Evolutionary conservation across 192 early-diverging fungal genomes (phyloP), one percentile per base, ranked within the genome.

Genomic region (Jimgerdemannia flammicorona): DNA sequence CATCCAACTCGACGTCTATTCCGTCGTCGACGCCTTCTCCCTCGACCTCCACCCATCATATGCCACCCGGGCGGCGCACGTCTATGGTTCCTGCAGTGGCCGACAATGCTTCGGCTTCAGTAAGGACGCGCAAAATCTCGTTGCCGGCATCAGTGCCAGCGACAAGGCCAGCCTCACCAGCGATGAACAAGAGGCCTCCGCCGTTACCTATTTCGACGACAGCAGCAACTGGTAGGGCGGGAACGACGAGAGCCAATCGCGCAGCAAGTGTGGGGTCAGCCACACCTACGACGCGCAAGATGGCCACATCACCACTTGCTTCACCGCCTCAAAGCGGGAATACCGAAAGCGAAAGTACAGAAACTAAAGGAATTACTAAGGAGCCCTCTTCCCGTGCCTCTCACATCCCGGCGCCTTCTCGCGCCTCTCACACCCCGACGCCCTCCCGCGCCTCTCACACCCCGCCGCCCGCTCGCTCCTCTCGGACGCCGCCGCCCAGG

Each of bases 131-230:
- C 67, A 67, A 59, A 19, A 42, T 11, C 42, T 11, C 74, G 74
- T 29, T 70, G 68, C 69, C 68, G 20, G 40, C 74, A 70, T 63
- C 54, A 70, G n/a, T 49, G 68, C 40, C 68, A 75, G 69, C 69
- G 65, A 19, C 74, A 64, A 40, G 59, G 43, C 40, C 74, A 63
- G 43, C 70, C 41, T n/a, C 67, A 43, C 20, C 63, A 42, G n/a
- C 14, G 14, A 10, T 59, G 14, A 59, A 59, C 14, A 59, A 59
- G 14, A 59, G 14, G 49, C 49, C 49, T 29, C 29, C 29, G 14
- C 14, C 49, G 49, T 59, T 59, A 2, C 49, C 49, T 59, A 59
- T 10, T 14, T 59, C 49, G 49, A 59, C 49, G 14, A 59, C 49
- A 14, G 8, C 49, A 59, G 14, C 49, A 29, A 29, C 29, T 29